phyloP scores from a whole-genome alignment of 2,329 filamentous ascomycete genomes.

The Xylaria sp. region DNA sequence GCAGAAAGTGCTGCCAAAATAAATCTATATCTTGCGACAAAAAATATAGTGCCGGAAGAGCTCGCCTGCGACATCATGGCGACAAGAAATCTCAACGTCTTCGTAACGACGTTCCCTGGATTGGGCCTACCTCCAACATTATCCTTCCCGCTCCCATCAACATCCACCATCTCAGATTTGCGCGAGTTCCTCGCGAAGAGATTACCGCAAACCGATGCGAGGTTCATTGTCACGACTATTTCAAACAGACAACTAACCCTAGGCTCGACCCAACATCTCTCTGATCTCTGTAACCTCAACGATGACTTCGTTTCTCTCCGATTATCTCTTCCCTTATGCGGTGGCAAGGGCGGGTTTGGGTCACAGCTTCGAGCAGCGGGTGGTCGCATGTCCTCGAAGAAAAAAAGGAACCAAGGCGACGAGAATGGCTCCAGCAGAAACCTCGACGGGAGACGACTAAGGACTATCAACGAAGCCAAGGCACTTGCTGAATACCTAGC shows the following conservation, averaged over 20 bases:
- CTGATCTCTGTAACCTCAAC: slow-evolving; percentile 65
- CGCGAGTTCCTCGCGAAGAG: slow-evolving; percentile 70
- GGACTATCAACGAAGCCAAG: slow-evolving; percentile 95
- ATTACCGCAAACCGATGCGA: slow-evolving; percentile 66
- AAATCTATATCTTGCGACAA: background rate
- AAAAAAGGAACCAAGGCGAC: slow-evolving; percentile 84
- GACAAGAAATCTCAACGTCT: slow-evolving; percentile 75
- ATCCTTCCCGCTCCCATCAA: slow-evolving; percentile 75
- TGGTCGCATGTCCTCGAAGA: slow-evolving; percentile 96
- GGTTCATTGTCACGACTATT: slow-evolving; percentile 83
- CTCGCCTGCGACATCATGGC: slow-evolving; percentile 59
- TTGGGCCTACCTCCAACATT: slow-evolving; percentile 85
- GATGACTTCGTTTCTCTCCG: slow-evolving; percentile 85
- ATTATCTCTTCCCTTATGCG: slow-evolving; percentile 80
- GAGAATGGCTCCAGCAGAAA: slow-evolving; percentile 93
- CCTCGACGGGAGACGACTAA: slow-evolving; percentile 86
- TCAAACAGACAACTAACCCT: slow-evolving; percentile 76
- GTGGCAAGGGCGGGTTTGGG: slow-evolving; percentile 97
- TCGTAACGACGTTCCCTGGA: slow-evolving; percentile 86
- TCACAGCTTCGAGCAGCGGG: slow-evolving; percentile 96
- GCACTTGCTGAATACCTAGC: slow-evolving; percentile 93
- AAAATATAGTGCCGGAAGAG: background rate
- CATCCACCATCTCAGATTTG: slow-evolving; percentile 75
- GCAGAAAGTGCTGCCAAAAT: slow-evolving; percentile 47
- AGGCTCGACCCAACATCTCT: slow-evolving; percentile 66